Percentiles rank a stretch among this genome's conserved stretches.
These are phyloP conservation scores for Boletus holoroseus DNA, from an alignment of 1,284 basidiomycete genomes.

Conservation along the genomic window DNA sequence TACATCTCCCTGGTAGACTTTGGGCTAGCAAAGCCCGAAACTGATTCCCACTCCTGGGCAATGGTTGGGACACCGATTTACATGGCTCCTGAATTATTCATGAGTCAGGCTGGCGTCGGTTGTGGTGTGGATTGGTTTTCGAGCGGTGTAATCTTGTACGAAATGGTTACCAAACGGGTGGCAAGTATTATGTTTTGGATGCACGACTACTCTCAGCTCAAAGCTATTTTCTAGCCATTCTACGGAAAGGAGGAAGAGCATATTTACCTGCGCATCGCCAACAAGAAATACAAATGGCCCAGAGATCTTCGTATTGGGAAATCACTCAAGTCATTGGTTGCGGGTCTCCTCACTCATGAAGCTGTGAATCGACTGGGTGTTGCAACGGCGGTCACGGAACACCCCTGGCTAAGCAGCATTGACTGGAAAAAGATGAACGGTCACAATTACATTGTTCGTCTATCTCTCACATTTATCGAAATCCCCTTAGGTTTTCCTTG, in stretches of 20 bases:
- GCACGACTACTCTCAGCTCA: background rate
- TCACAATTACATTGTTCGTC: constrained; percentile 41
- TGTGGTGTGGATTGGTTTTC: constrained; percentile 74
- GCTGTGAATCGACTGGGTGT: constrained; percentile 39
- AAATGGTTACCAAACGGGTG: constrained; percentile 62
- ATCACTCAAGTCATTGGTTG: constrained; percentile 40
- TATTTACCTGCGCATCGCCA: constrained; percentile 24
- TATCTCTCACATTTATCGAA: background rate
- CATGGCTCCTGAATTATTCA: constrained; percentile 65
- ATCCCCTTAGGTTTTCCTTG: constrained; percentile 4
- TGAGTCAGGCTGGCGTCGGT: constrained; percentile 41
- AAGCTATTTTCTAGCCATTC: constrained; percentile 32
- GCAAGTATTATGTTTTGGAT: constrained; percentile 30
- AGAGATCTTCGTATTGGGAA: constrained; percentile 32
- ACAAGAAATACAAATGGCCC: constrained; percentile 36
- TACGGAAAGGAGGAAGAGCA: constrained; percentile 25
- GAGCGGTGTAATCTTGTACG: constrained; percentile 68
- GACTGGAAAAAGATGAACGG: constrained; percentile 42
- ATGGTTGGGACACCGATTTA: constrained; percentile 64
- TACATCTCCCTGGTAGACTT: constrained; percentile 73
- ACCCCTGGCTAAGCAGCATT: constrained; percentile 39
- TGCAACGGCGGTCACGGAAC: constrained; percentile 31
- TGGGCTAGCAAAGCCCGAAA: constrained; percentile 51
- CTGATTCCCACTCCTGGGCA: constrained; percentile 14
- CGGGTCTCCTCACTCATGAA: constrained; percentile 36